phyloP scores from a whole-genome alignment of 345 rosid genomes.

The Erysimum cheiranthoides region DNA sequence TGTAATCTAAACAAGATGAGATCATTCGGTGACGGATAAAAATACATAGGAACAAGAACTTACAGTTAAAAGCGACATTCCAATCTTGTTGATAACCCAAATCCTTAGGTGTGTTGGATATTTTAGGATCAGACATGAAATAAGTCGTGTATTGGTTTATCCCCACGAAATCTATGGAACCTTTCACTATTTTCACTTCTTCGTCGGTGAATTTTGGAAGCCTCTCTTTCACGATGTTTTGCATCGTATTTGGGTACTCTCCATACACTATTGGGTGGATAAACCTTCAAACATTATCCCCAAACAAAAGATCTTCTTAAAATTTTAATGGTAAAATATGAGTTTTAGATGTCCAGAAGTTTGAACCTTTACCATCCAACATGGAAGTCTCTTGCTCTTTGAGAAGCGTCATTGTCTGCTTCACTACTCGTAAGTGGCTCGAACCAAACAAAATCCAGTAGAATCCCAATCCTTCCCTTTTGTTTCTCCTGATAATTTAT shows the following conservation, averaged over 20 bases:
- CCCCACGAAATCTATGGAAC: conserved; percentile 88
- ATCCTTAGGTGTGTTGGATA: conserved; percentile 55
- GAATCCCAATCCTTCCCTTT: conserved; percentile 89
- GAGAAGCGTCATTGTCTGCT: conserved; percentile 89
- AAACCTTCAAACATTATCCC: conserved; percentile 57
- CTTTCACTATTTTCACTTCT: conserved; percentile 86
- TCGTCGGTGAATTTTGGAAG: conserved; percentile 80
- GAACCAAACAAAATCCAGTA: conserved; percentile 94
- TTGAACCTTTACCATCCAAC: conserved; percentile 74
- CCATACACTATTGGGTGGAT: conserved; percentile 96
- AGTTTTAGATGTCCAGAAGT: background rate
- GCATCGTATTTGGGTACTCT: conserved; percentile 87
- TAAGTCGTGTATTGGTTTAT: conserved; percentile 92
- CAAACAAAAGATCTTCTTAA: background rate
- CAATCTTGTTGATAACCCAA: conserved; percentile 93
- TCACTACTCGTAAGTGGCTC: conserved; percentile 89
- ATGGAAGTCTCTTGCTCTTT: conserved; percentile 95
- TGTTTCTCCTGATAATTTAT: conserved; percentile 59
- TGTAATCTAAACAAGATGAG: background rate
- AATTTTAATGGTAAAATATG: background rate
- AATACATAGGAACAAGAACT: conserved; percentile 36
- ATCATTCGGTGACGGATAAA: conserved; percentile 5
- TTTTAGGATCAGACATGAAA: conserved; percentile 62
- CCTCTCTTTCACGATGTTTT: conserved; percentile 68
- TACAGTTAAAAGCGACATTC: conserved; percentile 84